A percentile compares a stretch with the other conserved stretches of the same genome.
Conservation (phyloP, 1,284 basidiomycete species). For the Ceratobasidium sp. region DNA sequence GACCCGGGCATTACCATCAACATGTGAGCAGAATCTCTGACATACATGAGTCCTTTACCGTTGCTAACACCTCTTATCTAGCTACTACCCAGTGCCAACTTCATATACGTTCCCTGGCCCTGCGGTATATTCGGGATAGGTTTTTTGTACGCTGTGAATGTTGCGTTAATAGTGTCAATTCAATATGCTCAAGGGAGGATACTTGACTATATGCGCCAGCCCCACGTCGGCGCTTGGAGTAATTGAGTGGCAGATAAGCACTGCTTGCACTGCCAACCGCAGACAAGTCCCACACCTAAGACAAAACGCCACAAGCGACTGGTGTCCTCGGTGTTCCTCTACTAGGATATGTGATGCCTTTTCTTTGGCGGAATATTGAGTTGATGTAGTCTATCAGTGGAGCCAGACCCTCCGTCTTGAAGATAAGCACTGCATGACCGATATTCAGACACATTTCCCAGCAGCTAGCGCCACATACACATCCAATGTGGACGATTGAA, state of each 20-base stretch:
- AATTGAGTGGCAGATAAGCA: neutral
- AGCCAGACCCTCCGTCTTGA: neutral
- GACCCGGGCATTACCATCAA: constrained; percentile 31
- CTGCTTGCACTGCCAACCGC: neutral
- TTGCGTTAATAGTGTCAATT: neutral
- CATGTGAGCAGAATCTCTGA: neutral
- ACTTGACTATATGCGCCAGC: neutral
- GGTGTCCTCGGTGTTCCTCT: neutral
- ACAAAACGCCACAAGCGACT: too few species aligned
- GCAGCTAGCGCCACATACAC: neutral
- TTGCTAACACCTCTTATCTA: constrained; percentile 14
- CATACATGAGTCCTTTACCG: neutral
- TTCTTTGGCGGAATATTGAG: neutral
- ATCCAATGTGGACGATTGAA: neutral
- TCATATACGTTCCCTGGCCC: constrained; percentile 62
- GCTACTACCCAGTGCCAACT: constrained; percentile 51
- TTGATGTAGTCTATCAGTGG: neutral
- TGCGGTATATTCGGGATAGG: constrained; percentile 41
- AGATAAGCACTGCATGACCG: constrained; percentile 6
- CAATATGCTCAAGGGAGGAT: neutral
- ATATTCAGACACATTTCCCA: neutral
- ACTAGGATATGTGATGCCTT: neutral
- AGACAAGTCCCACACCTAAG: neutral
- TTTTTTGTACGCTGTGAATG: neutral
- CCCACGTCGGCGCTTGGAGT: neutral